These are phyloP conservation scores for Psilocybe tampanensis DNA, from an alignment of 768 basidiomycete genomes.

Conservation along the genomic window DNA sequence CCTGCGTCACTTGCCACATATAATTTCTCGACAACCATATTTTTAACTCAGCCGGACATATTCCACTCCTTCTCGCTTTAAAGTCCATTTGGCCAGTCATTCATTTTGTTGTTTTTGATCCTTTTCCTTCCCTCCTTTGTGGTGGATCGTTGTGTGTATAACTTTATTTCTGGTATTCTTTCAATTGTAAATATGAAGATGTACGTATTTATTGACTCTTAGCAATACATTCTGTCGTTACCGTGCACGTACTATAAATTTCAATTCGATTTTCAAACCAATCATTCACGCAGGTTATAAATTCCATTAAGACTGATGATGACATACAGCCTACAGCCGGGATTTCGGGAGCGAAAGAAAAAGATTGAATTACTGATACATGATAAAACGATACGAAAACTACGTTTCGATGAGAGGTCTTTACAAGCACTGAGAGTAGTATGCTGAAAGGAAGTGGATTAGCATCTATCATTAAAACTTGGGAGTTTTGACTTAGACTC, in stretches of 20 bases:
- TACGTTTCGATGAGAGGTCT: neutral
- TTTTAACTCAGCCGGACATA: too few relatives aligned
- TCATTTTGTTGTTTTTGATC: neutral
- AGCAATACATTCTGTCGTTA: neutral
- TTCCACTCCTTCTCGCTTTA: too few relatives aligned
- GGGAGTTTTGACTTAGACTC: conserved; percentile 8
- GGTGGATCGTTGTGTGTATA: neutral
- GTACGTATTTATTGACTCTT: neutral
- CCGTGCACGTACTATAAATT: too few relatives aligned
- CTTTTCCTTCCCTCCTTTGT: neutral
- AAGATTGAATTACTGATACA: neutral
- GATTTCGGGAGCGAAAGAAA: neutral
- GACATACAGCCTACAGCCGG: too few relatives aligned
- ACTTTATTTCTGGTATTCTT: neutral
- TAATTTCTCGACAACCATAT: too few relatives aligned
- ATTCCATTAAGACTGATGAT: too few relatives aligned
- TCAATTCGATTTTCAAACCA: too few relatives aligned
- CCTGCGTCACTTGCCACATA: too few relatives aligned
- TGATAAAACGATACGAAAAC: neutral
- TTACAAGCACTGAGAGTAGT: conserved; percentile 41
- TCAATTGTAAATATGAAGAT: neutral
- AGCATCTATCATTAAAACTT: neutral
- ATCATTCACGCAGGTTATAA: too few relatives aligned
- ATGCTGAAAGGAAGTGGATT: conserved; percentile 21
- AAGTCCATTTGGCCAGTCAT: neutral